phyloP scores from a whole-genome alignment of 1,139 yeast species.

The Entelexis sorbosivorans region DNA sequence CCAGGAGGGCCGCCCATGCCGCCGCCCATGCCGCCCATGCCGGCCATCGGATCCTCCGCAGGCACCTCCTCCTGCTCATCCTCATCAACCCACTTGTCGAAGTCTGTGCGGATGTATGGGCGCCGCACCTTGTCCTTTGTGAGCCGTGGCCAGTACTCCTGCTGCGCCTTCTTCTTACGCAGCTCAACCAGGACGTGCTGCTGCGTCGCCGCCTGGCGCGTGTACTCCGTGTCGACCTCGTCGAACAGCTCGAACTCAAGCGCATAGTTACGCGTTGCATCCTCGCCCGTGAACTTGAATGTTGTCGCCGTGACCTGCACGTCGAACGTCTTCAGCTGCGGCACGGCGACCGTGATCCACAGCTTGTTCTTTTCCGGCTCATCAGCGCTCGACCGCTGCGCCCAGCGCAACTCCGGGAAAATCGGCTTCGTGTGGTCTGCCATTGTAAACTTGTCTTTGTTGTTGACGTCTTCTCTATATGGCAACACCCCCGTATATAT shows the following conservation, averaged over 20 bases:
- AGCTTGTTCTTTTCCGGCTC: conserved; percentile 66
- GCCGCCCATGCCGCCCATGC: conserved; percentile 14
- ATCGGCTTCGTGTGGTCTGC: conserved; percentile 11
- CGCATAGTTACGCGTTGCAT: conserved; percentile 37
- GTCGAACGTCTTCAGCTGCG: conserved; percentile 56
- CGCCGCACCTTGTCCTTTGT: conserved; percentile 62
- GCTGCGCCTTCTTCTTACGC: conserved; percentile 54
- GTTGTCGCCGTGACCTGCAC: conserved; percentile 50
- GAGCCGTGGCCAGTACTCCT: conserved; percentile 88
- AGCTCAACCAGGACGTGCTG: conserved; percentile 60
- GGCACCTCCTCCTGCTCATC: conserved; percentile 74
- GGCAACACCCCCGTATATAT: neutral
- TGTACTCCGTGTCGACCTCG: conserved; percentile 56
- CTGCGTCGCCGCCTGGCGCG: conserved; percentile 54
- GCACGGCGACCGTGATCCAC: conserved; percentile 60
- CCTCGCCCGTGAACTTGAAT: conserved; percentile 42
- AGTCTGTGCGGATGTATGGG: conserved; percentile 81
- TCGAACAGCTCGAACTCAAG: conserved; percentile 60
- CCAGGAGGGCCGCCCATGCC: conserved; percentile 13
- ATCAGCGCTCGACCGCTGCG: conserved; percentile 75
- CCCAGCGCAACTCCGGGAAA: conserved; percentile 46
- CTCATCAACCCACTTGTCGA: conserved; percentile 94
- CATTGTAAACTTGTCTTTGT: neutral
- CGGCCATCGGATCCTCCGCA: conserved; percentile 29
- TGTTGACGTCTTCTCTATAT: neutral